phyloP scores from a whole-genome alignment of 2,329 filamentous ascomycete genomes.

The Sclerotinia borealis region DNA sequence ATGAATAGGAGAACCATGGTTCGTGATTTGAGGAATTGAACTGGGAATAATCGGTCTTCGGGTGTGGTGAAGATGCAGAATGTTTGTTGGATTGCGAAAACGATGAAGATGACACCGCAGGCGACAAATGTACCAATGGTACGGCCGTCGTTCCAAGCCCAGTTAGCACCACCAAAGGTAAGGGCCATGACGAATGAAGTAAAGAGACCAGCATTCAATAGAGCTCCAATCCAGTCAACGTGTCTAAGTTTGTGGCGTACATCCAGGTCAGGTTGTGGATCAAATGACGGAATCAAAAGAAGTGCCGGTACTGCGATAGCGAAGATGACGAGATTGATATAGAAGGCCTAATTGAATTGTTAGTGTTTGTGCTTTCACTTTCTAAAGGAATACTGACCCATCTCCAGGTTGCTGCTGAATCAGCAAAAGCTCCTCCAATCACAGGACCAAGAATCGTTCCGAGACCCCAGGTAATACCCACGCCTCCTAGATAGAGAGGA shows the following conservation, averaged over 20 bases:
- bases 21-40: constrained; percentile 31
- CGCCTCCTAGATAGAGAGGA: constrained; percentile 14
- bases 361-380: background rate
- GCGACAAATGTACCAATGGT: constrained; percentile 35
- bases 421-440: constrained; percentile 31
- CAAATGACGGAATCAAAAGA: constrained; percentile 14
- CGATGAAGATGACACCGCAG: constrained; percentile 33
- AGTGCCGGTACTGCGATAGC: constrained; percentile 22
- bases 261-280: background rate
- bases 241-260: constrained; percentile 8
- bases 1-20: constrained; percentile 21
- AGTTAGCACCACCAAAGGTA: constrained; percentile 9
- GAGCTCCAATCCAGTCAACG: constrained; percentile 34
- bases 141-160: constrained; percentile 9
- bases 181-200: constrained; percentile 10
- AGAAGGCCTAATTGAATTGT: constrained; percentile 21
- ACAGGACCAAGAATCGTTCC: constrained; percentile 22
- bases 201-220: constrained; percentile 18
- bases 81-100: constrained; percentile 17
- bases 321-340: constrained; percentile 32
- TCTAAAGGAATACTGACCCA: constrained; percentile 21
- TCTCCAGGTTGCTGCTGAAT: constrained; percentile 26
- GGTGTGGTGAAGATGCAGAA: constrained; percentile 21
- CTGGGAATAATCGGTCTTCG: constrained; percentile 18
- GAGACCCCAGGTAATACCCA: constrained; percentile 18